These are phyloP conservation scores for Taxawa tesnikishii DNA, from an alignment of 2,329 filamentous ascomycete genomes.

Conservation along the genomic window DNA sequence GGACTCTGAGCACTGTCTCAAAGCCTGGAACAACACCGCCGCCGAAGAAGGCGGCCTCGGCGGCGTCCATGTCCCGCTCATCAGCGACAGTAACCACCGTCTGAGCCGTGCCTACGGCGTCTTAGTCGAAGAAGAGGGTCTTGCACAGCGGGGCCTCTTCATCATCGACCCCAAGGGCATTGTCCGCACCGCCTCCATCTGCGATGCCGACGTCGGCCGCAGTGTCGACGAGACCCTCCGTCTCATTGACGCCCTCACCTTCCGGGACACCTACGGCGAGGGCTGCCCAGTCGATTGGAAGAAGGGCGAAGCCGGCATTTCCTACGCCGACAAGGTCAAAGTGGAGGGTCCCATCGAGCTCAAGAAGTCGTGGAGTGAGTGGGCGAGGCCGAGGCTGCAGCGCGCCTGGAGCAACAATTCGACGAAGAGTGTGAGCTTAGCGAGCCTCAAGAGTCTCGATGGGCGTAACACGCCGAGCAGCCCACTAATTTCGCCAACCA, in stretches of 20 bases:
- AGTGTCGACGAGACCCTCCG: slow-evolving; percentile 53
- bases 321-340: slow-evolving; percentile 12
- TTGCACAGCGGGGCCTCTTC: slow-evolving; percentile 52
- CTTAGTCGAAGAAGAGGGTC: slow-evolving; percentile 50
- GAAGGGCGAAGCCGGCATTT: slow-evolving; percentile 17
- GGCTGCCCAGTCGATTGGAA: slow-evolving; percentile 23
- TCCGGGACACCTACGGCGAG: slow-evolving; percentile 29
- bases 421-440: slow-evolving; percentile 8
- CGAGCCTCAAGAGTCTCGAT: slow-evolving; percentile 3
- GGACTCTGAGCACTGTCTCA: slow-evolving; percentile 46
- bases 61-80: slow-evolving; percentile 46
- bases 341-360: slow-evolving; percentile 16
- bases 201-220: slow-evolving; percentile 53
- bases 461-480: slow-evolving; percentile 7
- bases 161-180: slow-evolving; percentile 53
- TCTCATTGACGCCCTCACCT: slow-evolving; percentile 38
- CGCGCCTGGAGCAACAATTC: slow-evolving; percentile 17
- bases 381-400: slow-evolving; percentile 18
- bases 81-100: slow-evolving; percentile 50
- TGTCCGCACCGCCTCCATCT: slow-evolving; percentile 50
- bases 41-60: slow-evolving; percentile 52
- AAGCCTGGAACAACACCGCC: slow-evolving; percentile 46
- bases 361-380: slow-evolving; percentile 19
- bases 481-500: slow-evolving; percentile 15
- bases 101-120: slow-evolving; percentile 52